Evolutionary conservation across 768 basidiomycete genomes (phyloP), one percentile per base, ranked within the genome.

Genomic region (Calocybe gangraenosa): DNA sequence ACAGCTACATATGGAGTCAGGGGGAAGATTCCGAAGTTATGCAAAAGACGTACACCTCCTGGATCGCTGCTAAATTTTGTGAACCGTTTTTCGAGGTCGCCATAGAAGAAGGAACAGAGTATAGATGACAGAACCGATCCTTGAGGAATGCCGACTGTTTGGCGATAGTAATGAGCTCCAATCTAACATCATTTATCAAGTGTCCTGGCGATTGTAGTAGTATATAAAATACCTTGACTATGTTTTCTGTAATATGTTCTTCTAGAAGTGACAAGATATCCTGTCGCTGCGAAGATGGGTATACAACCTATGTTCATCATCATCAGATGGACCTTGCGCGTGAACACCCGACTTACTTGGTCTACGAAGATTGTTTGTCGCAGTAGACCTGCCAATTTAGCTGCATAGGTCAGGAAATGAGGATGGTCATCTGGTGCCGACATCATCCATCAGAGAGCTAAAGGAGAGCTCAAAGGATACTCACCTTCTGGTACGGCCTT

Each of bases 61-160:
- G 69, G 64, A 40, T 84, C 78, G 3, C 75, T 58, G 2, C 74
- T 76, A 50, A 87, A 82, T 31, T 66, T 62, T 21, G 71, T 67
- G 34, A 78, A 72, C 6, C 58, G 67, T 22, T 67, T 75, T 63
- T 98, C 96, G 48, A 99, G 71, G 57, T 95, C 85, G 5, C 92
- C 94, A 53, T 97, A 99, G 61, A 91, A 96, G 64, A 94, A 89
- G 1, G 88, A 87, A 61, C 96, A 99, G 1, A 99, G 67, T n/a
- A 98, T 59, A 0, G 87, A 78, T 6, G 93, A 96, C n/a, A 98
- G 67, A n/a, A 93, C 81, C 2, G 94, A 97, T 17, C 96, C 96
- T 63, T 99, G 96, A 1, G 96, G 95, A 18, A 99, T 99, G 2
- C 96, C 96, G 21, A 90, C 78, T n/a, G 76, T 78, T 63, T 99